Percentiles rank a stretch among this genome's conserved stretches.
phyloP scores from a whole-genome alignment of 345 rosid genomes.

The Rhodamnia argentea region DNA sequence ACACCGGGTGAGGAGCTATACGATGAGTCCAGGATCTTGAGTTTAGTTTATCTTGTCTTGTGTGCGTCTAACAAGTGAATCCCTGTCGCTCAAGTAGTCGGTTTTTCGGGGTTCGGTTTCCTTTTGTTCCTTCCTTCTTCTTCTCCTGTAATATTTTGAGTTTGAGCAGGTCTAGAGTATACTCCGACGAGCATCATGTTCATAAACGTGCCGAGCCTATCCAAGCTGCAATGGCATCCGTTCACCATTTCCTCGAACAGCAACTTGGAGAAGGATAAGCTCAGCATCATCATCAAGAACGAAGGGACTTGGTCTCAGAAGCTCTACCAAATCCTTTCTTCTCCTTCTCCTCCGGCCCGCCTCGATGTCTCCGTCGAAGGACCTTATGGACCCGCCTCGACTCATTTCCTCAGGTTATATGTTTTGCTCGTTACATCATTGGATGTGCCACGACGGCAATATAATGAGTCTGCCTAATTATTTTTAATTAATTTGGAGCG shows the following conservation, averaged over 20 bases:
- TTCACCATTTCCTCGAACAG: slow-evolving; percentile 66
- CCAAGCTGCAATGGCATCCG: slow-evolving; percentile 92
- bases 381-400: slow-evolving; percentile 79
- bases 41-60: neutral
- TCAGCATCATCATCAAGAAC: slow-evolving; percentile 57
- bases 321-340: slow-evolving; percentile 54
- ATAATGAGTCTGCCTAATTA: neutral
- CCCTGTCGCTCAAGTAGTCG: neutral
- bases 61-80: neutral
- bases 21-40: too few relatives aligned
- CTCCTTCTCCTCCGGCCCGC: slow-evolving; percentile 32
- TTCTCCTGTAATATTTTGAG: neutral
- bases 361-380: slow-evolving; percentile 68
- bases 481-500: neutral
- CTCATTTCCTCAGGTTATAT: slow-evolving; percentile 53
- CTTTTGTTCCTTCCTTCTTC: neutral
- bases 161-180: slow-evolving; percentile 43
- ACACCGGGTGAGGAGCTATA: slow-evolving; percentile 19
- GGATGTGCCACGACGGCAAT: neutral
- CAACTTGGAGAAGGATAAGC: slow-evolving; percentile 48
- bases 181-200: slow-evolving; percentile 62
- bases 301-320: slow-evolving; percentile 84
- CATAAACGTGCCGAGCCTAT: slow-evolving; percentile 63
- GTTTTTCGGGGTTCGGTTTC: neutral
- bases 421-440: neutral